Conservation (phyloP, 495 filamentous ascomycete species). For the Aspergillus steynii region DNA sequence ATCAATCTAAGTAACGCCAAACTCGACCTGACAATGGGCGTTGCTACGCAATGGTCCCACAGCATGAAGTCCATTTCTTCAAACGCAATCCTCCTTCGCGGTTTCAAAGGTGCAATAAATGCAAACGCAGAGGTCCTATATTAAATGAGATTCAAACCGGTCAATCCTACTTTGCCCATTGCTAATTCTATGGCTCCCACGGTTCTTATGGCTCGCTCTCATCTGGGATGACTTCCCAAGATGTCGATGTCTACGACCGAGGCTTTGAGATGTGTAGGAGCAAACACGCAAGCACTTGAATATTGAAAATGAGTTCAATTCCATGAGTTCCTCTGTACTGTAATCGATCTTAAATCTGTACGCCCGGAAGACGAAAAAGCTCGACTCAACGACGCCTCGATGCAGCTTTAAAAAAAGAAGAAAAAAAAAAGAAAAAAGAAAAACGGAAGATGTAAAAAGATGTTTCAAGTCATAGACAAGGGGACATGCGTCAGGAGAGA, state of each 20-base stretch:
- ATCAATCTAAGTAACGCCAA: too few species aligned
- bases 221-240: too few species aligned
- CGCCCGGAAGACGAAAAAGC: constrained; percentile 19
- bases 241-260: too few species aligned
- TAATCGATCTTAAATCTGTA: constrained; percentile 19
- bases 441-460: not conserved
- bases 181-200: too few species aligned
- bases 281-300: too few species aligned
- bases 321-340: constrained; percentile 11
- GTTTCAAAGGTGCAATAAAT: too few species aligned
- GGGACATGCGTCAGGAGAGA: not conserved
- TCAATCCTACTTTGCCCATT: too few species aligned
- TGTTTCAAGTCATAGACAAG: not conserved
- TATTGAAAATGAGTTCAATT: not conserved
- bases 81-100: not conserved
- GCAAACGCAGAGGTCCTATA: too few species aligned
- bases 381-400: constrained; percentile 25
- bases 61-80: not conserved
- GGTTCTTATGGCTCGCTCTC: too few species aligned
- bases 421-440: constrained; percentile 8
- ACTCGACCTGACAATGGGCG: not conserved
- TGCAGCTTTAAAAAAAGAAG: constrained; percentile 19
- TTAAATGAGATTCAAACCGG: too few species aligned
- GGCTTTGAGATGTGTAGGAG: too few species aligned
- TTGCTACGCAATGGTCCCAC: not conserved